A percentile compares a stretch with the other conserved stretches of the same genome.
These are phyloP conservation scores for Cinnamomum micranthum DNA, from an alignment of 164 flowering plant species.

Conservation along the genomic window DNA sequence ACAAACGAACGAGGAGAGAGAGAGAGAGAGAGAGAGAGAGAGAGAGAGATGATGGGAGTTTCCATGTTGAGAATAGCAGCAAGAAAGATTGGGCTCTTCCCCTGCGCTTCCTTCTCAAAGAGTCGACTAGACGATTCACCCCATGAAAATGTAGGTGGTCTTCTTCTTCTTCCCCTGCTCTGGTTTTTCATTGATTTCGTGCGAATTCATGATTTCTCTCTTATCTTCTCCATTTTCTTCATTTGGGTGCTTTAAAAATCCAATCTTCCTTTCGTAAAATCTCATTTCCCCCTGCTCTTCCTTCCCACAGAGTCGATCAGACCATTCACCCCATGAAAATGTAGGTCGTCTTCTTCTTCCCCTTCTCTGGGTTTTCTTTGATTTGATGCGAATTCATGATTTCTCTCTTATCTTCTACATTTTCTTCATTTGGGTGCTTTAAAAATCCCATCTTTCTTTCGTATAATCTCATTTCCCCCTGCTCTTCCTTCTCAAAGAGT, in stretches of 20 bases:
- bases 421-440: not conserved
- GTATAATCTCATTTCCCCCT: constrained; percentile 8
- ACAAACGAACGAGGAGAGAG: not conserved
- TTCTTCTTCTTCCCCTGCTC: not conserved
- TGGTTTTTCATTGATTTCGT: not conserved
- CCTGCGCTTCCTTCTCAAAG: constrained; percentile 23
- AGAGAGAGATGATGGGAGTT: constrained; percentile 15
- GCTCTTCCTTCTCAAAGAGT: constrained; percentile 16
- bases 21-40: constrained; percentile 3
- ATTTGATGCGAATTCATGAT: not conserved
- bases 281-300: constrained; percentile 17
- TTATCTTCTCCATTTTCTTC: not conserved
- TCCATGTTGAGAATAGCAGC: constrained; percentile 24
- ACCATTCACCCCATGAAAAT: constrained; percentile 12
- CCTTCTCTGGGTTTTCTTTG: not conserved
- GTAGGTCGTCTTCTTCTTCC: constrained; percentile 4
- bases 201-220: not conserved
- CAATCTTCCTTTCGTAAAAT: not conserved
- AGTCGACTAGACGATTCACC: constrained; percentile 12
- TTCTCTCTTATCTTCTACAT: not conserved
- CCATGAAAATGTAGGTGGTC: constrained; percentile 14
- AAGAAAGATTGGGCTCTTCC: constrained; percentile 18
- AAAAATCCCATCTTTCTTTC: not conserved
- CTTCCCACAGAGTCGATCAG: constrained; percentile 10
- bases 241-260: not conserved